These are phyloP conservation scores for Trametes coccinea DNA, from an alignment of 768 basidiomycete species.

Conservation along the genomic window DNA sequence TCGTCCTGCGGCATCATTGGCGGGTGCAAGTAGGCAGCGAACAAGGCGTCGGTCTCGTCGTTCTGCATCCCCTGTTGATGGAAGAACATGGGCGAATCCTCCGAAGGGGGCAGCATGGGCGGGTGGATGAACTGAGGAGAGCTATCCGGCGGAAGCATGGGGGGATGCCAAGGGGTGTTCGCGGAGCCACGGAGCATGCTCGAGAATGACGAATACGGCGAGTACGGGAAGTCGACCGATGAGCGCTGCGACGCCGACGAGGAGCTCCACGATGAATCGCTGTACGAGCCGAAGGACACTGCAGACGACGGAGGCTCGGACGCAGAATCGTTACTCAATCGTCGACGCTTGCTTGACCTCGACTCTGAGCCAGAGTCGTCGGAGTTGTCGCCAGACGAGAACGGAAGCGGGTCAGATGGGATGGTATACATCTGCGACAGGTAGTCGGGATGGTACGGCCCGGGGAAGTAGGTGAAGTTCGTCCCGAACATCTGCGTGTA, in stretches of 20 bases:
- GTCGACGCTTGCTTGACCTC: conserved; percentile 62
- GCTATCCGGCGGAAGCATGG: conserved; percentile 59
- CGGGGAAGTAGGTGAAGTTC: conserved; percentile 52
- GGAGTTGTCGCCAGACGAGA: conserved; percentile 47
- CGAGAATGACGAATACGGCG: conserved; percentile 49
- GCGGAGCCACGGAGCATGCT: conserved; percentile 54
- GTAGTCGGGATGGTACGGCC: conserved; percentile 76
- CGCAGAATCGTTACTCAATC: conserved; percentile 62
- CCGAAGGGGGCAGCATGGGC: conserved; percentile 58
- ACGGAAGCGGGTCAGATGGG: conserved; percentile 53
- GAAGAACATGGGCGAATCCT: conserved; percentile 68
- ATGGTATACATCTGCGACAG: conserved; percentile 52
- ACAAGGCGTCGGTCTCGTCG: conserved; percentile 62
- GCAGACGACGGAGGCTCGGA: conserved; percentile 61
- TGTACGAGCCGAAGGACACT: conserved; percentile 61
- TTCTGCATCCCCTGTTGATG: conserved; percentile 61
- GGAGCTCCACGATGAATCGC: conserved; percentile 57
- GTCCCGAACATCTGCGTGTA: conserved; percentile 34
- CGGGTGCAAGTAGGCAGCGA: conserved; percentile 54
- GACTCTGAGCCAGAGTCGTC: conserved; percentile 37
- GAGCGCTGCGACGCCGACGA: conserved; percentile 58
- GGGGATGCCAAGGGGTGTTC: conserved; percentile 75
- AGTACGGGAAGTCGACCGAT: conserved; percentile 68
- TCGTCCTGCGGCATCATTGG: conserved; percentile 52
- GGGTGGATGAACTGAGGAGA: conserved; percentile 66